phyloP scores from a whole-genome alignment of 768 basidiomycete genomes.

The Kwoniella europaea region DNA sequence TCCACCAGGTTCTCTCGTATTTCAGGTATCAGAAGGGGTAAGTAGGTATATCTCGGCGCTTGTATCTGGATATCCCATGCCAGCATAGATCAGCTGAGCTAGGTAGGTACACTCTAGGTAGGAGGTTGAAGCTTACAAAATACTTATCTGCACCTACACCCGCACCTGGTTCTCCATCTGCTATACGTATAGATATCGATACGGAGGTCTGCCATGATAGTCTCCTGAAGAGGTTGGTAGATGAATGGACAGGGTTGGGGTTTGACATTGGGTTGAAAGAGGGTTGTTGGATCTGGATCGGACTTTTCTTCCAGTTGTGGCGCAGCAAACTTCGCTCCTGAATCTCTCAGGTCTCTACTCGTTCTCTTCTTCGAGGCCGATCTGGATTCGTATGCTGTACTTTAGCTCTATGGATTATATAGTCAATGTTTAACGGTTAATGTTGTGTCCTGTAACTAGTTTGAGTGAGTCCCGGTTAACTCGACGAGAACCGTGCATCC shows the following conservation, averaged over 20 bases:
- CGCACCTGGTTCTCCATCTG: constrained; percentile 84
- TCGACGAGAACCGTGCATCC: background rate
- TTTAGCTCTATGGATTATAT: background rate
- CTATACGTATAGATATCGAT: constrained; percentile 84
- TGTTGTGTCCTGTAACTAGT: background rate
- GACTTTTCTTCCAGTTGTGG: too few species aligned
- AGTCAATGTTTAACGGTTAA: background rate
- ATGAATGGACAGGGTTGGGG: constrained; percentile 41
- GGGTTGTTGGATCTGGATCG: background rate
- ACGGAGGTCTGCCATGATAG: constrained; percentile 91
- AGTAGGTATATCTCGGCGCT: constrained; percentile 89
- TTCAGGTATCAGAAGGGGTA: constrained; percentile 87
- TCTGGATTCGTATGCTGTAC: background rate
- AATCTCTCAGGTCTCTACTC: background rate
- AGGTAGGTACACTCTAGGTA: background rate
- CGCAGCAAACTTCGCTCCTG: background rate
- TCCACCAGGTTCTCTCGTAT: constrained; percentile 86
- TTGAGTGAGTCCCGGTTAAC: background rate
- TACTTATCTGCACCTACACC: constrained; percentile 91
- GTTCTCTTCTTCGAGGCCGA: background rate
- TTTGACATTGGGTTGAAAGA: background rate
- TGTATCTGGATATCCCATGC: constrained; percentile 55
- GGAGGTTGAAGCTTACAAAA: constrained; percentile 61
- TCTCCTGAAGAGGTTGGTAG: constrained; percentile 72
- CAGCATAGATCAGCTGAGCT: background rate